phyloP scores from a whole-genome alignment of 2,329 filamentous ascomycete genomes.

The Microascus cirrosus region DNA sequence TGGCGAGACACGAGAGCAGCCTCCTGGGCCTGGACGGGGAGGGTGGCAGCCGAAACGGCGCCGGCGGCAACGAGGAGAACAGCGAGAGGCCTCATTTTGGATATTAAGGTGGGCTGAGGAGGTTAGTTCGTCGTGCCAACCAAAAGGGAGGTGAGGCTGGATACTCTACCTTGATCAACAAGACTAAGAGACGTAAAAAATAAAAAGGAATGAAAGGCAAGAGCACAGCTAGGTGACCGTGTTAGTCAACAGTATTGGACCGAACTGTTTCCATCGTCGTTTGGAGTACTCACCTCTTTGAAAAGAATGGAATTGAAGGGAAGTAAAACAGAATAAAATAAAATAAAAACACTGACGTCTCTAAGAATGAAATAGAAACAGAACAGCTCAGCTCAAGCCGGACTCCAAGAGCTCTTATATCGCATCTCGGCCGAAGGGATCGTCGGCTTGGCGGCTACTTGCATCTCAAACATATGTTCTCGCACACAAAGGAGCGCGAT shows the following conservation, averaged over 20 bases:
- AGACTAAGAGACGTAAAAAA: background rate
- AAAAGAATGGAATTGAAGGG: background rate
- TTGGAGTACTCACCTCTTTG: background rate
- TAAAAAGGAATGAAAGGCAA: background rate
- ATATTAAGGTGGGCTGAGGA: background rate
- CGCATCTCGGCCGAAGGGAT: background rate
- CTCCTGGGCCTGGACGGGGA: constrained; percentile 5
- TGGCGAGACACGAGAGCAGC: background rate
- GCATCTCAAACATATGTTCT: background rate
- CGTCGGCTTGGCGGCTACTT: background rate
- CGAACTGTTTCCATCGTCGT: background rate
- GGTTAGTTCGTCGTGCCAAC: background rate
- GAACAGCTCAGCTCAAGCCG: background rate
- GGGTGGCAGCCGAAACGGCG: constrained; percentile 12
- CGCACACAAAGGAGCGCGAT: background rate
- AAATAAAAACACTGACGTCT: background rate
- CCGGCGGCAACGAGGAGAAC: constrained; percentile 11
- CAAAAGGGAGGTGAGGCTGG: background rate
- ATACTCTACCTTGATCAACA: constrained; percentile 2
- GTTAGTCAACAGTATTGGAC: background rate
- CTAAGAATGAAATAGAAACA: background rate
- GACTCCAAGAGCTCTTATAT: constrained; percentile 2
- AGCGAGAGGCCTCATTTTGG: constrained; percentile 8
- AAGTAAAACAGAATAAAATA: background rate
- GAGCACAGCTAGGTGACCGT: constrained; percentile 1